Percentiles rank a stretch among this genome's conserved stretches.
Evolutionary conservation across 495 filamentous ascomycete genomes (phyloP).

Genomic region (Penicillium nucicola): DNA sequence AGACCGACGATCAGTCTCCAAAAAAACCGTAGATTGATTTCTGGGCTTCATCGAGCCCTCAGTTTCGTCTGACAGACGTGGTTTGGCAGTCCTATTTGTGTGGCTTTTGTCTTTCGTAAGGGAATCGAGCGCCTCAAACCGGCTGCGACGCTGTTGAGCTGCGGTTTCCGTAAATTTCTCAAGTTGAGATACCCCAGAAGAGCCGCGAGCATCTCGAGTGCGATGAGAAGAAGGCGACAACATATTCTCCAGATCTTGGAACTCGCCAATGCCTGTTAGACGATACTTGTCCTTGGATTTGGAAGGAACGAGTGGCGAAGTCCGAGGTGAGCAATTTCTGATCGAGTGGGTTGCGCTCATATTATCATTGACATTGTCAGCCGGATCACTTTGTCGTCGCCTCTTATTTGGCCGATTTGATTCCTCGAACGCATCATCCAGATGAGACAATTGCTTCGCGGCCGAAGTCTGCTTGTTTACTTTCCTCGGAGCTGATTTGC

Average conservation of each 20-base stretch:
- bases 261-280: conserved; percentile 13
- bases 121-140: background rate
- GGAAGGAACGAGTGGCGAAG: background rate
- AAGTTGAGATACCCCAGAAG: conserved; percentile 13
- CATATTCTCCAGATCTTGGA: conserved; percentile 19
- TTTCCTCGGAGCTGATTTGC: conserved; percentile 15
- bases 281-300: conserved; percentile 9
- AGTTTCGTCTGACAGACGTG: conserved; percentile 8
- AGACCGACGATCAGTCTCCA: background rate
- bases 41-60: conserved; percentile 3
- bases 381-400: conserved; percentile 21
- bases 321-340: background rate
- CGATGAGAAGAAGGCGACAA: background rate
- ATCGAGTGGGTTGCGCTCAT: too few species aligned
- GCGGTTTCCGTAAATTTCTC: conserved; percentile 28
- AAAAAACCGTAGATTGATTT: background rate
- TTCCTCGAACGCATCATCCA: conserved; percentile 15
- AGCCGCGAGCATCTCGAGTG: background rate
- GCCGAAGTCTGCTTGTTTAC: background rate
- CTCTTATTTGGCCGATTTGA: conserved; percentile 30
- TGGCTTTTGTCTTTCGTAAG: background rate
- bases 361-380: background rate
- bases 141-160: conserved; percentile 24
- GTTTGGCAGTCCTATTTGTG: background rate
- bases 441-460: background rate